A percentile compares a stretch with the other conserved stretches of the same genome.
These are phyloP conservation scores for Entomortierella chlamydospora DNA, from an alignment of 192 early-diverging fungal species.

Conservation along the genomic window DNA sequence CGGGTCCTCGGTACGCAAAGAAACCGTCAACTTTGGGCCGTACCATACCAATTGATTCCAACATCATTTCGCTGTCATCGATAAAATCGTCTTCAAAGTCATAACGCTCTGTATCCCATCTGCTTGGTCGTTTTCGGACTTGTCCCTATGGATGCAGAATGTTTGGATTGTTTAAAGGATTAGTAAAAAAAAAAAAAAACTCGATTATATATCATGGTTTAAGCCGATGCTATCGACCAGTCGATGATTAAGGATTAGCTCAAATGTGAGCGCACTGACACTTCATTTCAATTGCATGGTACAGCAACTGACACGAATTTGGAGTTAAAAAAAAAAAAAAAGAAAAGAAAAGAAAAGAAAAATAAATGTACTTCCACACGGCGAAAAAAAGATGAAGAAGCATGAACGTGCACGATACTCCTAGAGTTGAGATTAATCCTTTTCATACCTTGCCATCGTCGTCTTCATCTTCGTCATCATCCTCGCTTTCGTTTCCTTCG, in stretches of 20 bases:
- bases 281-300: neutral
- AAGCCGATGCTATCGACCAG: too few relatives aligned
- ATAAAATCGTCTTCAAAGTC: constrained; percentile 69
- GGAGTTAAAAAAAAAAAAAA: neutral
- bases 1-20: constrained; percentile 63
- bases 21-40: constrained; percentile 59
- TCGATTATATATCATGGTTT: too few relatives aligned
- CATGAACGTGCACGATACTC: neutral
- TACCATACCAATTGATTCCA: constrained; percentile 49
- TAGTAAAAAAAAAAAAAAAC: too few relatives aligned
- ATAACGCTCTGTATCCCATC: constrained; percentile 59
- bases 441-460: constrained; percentile 26
- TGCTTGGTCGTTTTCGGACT: constrained; percentile 29
- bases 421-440: neutral
- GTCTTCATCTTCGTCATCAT: constrained; percentile 32
- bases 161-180: too few relatives aligned
- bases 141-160: neutral
- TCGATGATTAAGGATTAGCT: too few relatives aligned
- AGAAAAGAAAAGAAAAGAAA: neutral
- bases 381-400: neutral
- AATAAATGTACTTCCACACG: too few relatives aligned
- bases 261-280: constrained; percentile 2
- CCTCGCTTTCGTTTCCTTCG: constrained; percentile 32
- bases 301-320: too few relatives aligned
- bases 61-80: constrained; percentile 68